Percentiles rank a stretch among this genome's conserved stretches.
phyloP scores from a whole-genome alignment of 331 rosid genomes.

The Malus hybrid region DNA sequence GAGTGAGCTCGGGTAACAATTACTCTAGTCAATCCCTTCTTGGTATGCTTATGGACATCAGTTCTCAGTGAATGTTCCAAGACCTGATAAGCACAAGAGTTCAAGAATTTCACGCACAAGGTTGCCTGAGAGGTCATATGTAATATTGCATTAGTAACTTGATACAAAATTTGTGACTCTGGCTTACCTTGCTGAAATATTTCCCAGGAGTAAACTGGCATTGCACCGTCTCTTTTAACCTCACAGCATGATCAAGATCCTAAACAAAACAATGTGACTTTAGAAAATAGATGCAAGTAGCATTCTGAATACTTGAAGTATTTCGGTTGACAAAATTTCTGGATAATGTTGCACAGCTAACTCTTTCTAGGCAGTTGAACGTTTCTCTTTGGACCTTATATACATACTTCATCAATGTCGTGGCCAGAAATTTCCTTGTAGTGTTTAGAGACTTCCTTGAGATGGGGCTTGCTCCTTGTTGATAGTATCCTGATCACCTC shows the following conservation, averaged over 20 bases:
- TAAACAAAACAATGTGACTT: not conserved
- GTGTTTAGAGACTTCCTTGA: slow-evolving; percentile 48
- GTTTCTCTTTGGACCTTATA: not conserved
- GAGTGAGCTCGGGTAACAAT: slow-evolving; percentile 64
- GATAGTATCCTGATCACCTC: slow-evolving; percentile 62
- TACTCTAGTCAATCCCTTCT: slow-evolving; percentile 66
- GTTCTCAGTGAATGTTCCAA: slow-evolving; percentile 45
- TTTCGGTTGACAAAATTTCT: not conserved
- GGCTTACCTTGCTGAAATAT: slow-evolving; percentile 55
- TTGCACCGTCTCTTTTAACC: slow-evolving; percentile 55
- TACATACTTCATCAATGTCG: slow-evolving; percentile 62
- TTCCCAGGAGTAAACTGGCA: slow-evolving; percentile 64
- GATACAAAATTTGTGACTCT: not conserved
- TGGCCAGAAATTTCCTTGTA: slow-evolving; percentile 52
- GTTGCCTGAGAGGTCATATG: not conserved
- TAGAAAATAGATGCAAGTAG: too few species aligned
- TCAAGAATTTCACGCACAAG: not conserved
- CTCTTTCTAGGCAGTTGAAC: not conserved
- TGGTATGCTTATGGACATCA: slow-evolving; percentile 48
- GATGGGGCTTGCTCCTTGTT: slow-evolving; percentile 76
- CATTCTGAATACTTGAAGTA: not conserved
- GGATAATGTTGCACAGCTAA: not conserved
- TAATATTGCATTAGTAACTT: not conserved
- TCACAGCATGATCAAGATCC: slow-evolving; percentile 51
- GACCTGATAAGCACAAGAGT: slow-evolving; percentile 31